Evolutionary conservation across 352 stramenopile species (phyloP).

Genomic region (Phytophthora tubulina): DNA sequence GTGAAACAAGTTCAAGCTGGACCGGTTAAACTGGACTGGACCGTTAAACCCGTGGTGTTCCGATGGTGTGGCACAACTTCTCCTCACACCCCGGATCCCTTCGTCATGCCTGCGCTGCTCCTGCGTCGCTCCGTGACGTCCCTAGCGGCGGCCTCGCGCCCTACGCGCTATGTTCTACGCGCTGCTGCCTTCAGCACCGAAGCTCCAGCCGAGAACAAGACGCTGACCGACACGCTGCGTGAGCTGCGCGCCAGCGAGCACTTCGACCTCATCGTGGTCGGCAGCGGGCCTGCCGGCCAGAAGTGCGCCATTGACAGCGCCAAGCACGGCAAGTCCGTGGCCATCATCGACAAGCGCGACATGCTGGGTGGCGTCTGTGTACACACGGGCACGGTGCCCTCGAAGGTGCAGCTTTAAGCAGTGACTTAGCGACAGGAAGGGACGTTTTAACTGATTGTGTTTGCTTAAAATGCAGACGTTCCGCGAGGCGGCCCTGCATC

Average conservation of each 20-base stretch:
- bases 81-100: conserved; percentile 11
- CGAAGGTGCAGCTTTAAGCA: conserved; percentile 54
- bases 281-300: conserved; percentile 87
- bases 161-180: conserved; percentile 14
- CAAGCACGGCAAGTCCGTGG: conserved; percentile 86
- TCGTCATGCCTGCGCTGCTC: conserved; percentile 24
- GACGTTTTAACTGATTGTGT: conserved; percentile 5
- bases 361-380: conserved; percentile 92
- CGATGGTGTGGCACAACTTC: conserved; percentile 32
- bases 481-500: conserved; percentile 88
- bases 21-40: conserved; percentile 19
- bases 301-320: conserved; percentile 92
- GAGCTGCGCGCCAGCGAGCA: conserved; percentile 88
- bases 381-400: conserved; percentile 90
- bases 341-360: conserved; percentile 91
- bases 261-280: conserved; percentile 92
- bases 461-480: conserved; percentile 69
- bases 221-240: conserved; percentile 74
- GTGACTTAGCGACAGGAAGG: neutral
- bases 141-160: conserved; percentile 13
- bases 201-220: conserved; percentile 11
- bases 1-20: conserved; percentile 13
- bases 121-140: conserved; percentile 36
- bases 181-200: conserved; percentile 23
- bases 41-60: conserved; percentile 29